These are phyloP conservation scores for Fusarium transvaalense DNA, from an alignment of 2,329 filamentous ascomycete genomes.

Conservation along the genomic window DNA sequence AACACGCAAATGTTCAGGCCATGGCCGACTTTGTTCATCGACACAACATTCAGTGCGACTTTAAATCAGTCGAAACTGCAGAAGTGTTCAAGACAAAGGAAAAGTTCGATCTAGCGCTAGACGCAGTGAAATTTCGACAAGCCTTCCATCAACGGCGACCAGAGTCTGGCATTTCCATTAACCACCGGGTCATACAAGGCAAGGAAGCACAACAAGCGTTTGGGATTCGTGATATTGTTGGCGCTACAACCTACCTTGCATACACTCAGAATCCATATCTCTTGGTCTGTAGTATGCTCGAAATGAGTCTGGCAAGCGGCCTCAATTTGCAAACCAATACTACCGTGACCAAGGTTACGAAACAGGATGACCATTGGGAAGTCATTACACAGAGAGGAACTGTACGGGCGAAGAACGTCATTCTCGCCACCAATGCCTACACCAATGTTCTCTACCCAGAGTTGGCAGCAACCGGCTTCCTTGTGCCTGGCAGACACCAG, in stretches of 20 bases:
- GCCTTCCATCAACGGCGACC: not conserved
- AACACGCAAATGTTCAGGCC: not conserved
- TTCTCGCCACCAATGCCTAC: not conserved
- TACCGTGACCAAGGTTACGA: not conserved
- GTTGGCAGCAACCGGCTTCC: not conserved
- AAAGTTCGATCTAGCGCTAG: not conserved
- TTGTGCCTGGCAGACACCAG: not conserved
- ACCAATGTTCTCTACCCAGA: not conserved
- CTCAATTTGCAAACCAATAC: constrained; percentile 2
- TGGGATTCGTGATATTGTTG: not conserved
- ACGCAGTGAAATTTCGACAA: not conserved
- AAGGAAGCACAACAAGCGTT: not conserved
- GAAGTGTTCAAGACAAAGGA: not conserved
- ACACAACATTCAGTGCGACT: not conserved
- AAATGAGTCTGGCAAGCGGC: not conserved
- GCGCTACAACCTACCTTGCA: not conserved
- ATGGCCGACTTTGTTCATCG: not conserved
- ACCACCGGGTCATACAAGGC: not conserved
- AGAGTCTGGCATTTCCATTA: not conserved
- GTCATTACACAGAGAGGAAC: not conserved
- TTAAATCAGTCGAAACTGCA: not conserved
- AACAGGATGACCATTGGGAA: not conserved
- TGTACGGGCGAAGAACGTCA: not conserved
- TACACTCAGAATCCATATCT: constrained; percentile 3
- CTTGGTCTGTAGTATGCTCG: not conserved